phyloP scores from a whole-genome alignment of 139 green algal species.

The Coelastrella sp. region DNA sequence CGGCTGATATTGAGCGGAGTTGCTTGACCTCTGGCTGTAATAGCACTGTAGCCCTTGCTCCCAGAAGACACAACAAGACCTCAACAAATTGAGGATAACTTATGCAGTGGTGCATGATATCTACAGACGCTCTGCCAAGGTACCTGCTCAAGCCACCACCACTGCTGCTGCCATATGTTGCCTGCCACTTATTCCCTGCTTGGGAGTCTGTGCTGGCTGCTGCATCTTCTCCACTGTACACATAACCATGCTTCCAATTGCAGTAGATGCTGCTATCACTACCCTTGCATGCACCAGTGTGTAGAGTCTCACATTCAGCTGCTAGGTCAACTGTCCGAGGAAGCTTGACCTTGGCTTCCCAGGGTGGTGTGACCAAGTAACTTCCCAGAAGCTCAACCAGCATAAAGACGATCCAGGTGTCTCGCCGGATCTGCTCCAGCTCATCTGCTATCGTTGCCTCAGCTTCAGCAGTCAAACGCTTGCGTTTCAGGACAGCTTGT shows the following conservation, averaged over 20 bases:
- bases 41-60: constrained; percentile 14
- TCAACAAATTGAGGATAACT: constrained; percentile 70
- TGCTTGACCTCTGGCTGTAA: constrained; percentile 33
- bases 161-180: background rate
- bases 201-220: background rate
- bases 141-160: background rate
- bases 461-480: background rate
- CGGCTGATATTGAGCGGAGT: background rate
- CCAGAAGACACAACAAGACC: constrained; percentile 59
- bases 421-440: background rate
- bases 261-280: constrained; percentile 2
- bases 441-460: background rate
- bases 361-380: constrained; percentile 9
- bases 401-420: constrained; percentile 41
- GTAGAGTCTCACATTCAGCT: background rate
- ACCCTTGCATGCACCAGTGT: background rate
- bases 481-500: constrained; percentile 24
- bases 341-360: background rate
- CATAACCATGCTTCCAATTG: constrained; percentile 26
- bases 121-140: background rate
- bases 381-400: constrained; percentile 50
- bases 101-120: constrained; percentile 34
- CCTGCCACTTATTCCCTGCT: background rate
- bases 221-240: background rate
- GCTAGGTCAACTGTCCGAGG: background rate